Base-by-base conservation (phyloP, 2,329 filamentous ascomycete species). In the Penicillium sp. region DNA sequence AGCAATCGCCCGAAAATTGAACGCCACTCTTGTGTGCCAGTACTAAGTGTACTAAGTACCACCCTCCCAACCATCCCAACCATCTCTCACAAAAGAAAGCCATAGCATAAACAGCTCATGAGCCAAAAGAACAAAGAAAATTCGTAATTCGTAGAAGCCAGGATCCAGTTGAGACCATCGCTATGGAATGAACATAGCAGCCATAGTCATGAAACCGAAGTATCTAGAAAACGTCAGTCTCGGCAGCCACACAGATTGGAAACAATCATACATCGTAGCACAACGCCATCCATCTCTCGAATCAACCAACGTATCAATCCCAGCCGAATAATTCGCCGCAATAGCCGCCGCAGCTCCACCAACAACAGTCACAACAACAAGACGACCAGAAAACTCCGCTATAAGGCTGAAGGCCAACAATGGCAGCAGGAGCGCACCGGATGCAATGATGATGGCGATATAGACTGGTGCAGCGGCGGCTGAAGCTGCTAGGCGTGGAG, bases 381-480 rank as follows among this genome's bases (percentile, higher is more conserved):
- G 77, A n/a, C 84, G 78, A 1, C 80, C 82, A 0, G 80, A 66
- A 57, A 86, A 84, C 6, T 80, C 78, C 0, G 80, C 77, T 19
- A 88, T 81, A 22, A 85, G 75, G 5, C 78, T 69, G 64, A 88
- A 88, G 0, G 82, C 78, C 9, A 87, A 64, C 1, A 87, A 75
- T 0, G 86, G 85, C 0, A 84, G 71, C 6, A 87, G 69, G 2
- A 88, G 74, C 0, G 80, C 78, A 0, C 77, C 73, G 0, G 80
- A 80, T 10, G 82, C 70, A 0, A 80, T 78, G 19, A 78, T 64
- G 8, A 81, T 78, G 4, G 74, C 70, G 40, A 70, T 66, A 44
- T 74, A 73, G 42, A 72, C 66, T 5, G 72, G 64, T 16, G 64
- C 57, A 14, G 65, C 59, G 11, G 58, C 55, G 5, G 62, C 25